A percentile compares a stretch with the other conserved stretches of the same genome.
These are phyloP conservation scores for Penicillium sp. DNA, from an alignment of 2,329 filamentous ascomycete genomes.

Conservation along the genomic window DNA sequence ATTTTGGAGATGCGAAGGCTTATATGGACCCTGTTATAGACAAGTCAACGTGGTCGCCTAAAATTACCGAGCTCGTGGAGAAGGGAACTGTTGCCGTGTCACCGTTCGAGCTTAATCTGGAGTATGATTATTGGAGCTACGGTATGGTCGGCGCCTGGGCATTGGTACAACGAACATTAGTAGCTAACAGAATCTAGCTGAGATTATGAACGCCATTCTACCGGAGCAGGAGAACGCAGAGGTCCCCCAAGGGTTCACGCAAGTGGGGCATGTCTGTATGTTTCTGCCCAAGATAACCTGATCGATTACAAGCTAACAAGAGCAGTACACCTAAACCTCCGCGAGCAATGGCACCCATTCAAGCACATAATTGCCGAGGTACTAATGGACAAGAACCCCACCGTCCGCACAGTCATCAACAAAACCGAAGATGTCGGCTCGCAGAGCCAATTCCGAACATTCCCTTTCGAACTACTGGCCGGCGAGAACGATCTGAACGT, in stretches of 20 bases:
- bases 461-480: constrained; percentile 85
- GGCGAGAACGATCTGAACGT: constrained; percentile 85
- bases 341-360: constrained; percentile 80
- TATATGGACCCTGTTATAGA: constrained; percentile 50
- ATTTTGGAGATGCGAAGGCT: constrained; percentile 16
- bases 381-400: constrained; percentile 84
- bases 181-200: constrained; percentile 56
- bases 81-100: constrained; percentile 71
- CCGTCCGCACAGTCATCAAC: constrained; percentile 88
- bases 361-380: constrained; percentile 85
- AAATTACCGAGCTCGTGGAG: constrained; percentile 69
- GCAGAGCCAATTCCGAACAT: constrained; percentile 86
- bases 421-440: constrained; percentile 88
- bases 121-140: constrained; percentile 87
- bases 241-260: constrained; percentile 82
- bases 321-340: constrained; percentile 85
- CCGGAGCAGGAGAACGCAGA: constrained; percentile 80
- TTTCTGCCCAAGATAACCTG: constrained; percentile 17
- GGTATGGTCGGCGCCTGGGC: constrained; percentile 52
- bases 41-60: constrained; percentile 75
- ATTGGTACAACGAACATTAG: not conserved
- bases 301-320: constrained; percentile 16
- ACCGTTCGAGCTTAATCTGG: constrained; percentile 74
- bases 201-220: constrained; percentile 81
- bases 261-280: constrained; percentile 82